These are phyloP conservation scores for Curvularia eragrostidis DNA, from an alignment of 2,329 filamentous ascomycete genomes.

Conservation along the genomic window DNA sequence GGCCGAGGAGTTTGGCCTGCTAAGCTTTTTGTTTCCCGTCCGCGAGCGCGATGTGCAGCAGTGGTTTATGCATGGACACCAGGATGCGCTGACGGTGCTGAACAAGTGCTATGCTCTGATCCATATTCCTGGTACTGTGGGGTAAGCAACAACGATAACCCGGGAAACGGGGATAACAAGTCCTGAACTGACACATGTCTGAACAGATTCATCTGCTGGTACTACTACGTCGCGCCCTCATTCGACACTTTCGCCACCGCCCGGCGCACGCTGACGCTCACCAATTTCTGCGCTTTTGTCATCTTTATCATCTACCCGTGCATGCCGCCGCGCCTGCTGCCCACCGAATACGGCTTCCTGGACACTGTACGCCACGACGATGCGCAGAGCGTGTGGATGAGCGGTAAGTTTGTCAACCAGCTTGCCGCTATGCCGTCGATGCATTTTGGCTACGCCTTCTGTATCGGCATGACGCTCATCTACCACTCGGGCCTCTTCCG, in stretches of 20 bases:
- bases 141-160: conserved; percentile 52
- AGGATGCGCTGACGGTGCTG: conserved; percentile 60
- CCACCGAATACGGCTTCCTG: conserved; percentile 54
- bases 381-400: conserved; percentile 56
- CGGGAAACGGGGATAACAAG: no score
- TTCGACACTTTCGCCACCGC: conserved; percentile 54
- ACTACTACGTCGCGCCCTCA: conserved; percentile 65
- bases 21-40: conserved; percentile 62
- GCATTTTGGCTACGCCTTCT: conserved; percentile 64
- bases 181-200: conserved; percentile 28
- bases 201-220: conserved; percentile 67
- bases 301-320: conserved; percentile 62
- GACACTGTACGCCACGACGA: conserved; percentile 58
- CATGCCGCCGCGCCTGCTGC: conserved; percentile 60
- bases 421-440: conserved; percentile 58
- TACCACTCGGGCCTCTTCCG: conserved; percentile 60
- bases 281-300: conserved; percentile 61
- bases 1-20: conserved; percentile 59
- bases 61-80: conserved; percentile 64
- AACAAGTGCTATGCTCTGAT: conserved; percentile 67
- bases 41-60: conserved; percentile 61
- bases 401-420: conserved; percentile 55
- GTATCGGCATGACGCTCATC: conserved; percentile 60
- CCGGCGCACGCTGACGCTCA: conserved; percentile 57
- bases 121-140: conserved; percentile 67